Base-by-base conservation (phyloP, 352 stramenopile species). In the Phytophthora boehmeriae region DNA sequence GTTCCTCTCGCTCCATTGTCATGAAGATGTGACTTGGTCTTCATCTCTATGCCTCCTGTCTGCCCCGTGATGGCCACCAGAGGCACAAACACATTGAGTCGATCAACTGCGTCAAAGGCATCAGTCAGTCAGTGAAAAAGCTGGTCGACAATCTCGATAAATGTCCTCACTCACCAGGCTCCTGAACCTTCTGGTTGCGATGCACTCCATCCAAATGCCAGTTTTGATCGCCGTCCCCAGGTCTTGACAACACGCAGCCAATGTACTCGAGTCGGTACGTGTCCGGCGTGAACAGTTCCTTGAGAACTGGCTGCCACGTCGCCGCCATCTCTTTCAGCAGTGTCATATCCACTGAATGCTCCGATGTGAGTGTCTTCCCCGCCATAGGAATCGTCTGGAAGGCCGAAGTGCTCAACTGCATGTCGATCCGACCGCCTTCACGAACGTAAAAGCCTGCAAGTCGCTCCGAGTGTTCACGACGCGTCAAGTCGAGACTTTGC, bases 181-280 rank as follows among this genome's bases (percentile, higher is more conserved):
- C 73, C 25, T 93, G 83, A 13, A 68, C 32, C 9, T 66, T 50
- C 16, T 73, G 57, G 41, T 84, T 78, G n/a, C 66, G 66, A 32
- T 93, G 81, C 42, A 93, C 79, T 27, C 83, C 83, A 59, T 93
- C 83, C 17, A 93, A 68, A 54, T 93, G 83, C 83, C 83, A 93
- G 70, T 93, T 93, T 63, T 93, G 83, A 58, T 85, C 71, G 0
- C 8, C 32, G 47, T 93, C 83, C 19, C 76, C 81, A 2, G 83
- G 81, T 47, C 76, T 67, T 0, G 83, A 80, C 1, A 93, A 52
- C 14, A 93, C 83, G 43, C 83, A 93, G 5, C 83, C 83, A 53
- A 89, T 63, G 52, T 91, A 93, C 58, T 93, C 82, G 34, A 90
- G 81, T 13, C 71, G 66, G 32, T 43, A 68, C n/a, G 8, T 39